Evolutionary conservation across 2,329 filamentous ascomycete species (phyloP), one percentile per base, ranked within the genome.

Genomic region (Sarocladiaceae sp.): DNA sequence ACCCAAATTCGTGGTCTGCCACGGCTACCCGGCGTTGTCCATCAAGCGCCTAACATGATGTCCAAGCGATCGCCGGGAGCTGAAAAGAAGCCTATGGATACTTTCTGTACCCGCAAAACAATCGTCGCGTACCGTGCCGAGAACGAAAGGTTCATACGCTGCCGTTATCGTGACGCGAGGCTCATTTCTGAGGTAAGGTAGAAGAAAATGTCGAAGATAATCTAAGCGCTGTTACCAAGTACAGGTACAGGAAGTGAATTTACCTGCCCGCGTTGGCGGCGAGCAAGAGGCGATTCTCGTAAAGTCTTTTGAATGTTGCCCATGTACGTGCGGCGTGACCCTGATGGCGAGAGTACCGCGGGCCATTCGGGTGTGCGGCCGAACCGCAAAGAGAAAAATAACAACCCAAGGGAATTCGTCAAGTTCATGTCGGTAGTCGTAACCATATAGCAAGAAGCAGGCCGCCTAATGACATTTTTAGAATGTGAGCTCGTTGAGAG

Each of bases 381-480:
- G n/a, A n/a, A n/a, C n/a, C n/a, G n/a, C n/a, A 29, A 29, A 29
- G 26, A 13, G 26, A 13, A 29, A 29, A 29, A 41, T 21, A 41
- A 41, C 11, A 27, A 6, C n/a, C 29, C 37, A 61, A 60, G 53
- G 57, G 61, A 59, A 65, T 56, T 68, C 64, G 58, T 68, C 57
- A 67, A 5, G 58, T 52, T 68, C 63, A 58, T 68, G 58, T 55
- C 55, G 55, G 58, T 57, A 50, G 48, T 64, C 62, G 57, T 62
- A 49, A 61, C 54, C 54, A 54, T 58, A 55, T 55, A 58, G 57
- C 54, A 56, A 52, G 55, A 50, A 52, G 44, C 51, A 48, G 50
- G 47, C 53, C 55, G 48, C 50, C 50, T 41, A 51, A 45, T 44
- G 47, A 48, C 48, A 50, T 47, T 48, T 47, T 50, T 50, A 41